phyloP scores from a whole-genome alignment of 164 flowering plant genomes.

The Houttuynia cordata region DNA sequence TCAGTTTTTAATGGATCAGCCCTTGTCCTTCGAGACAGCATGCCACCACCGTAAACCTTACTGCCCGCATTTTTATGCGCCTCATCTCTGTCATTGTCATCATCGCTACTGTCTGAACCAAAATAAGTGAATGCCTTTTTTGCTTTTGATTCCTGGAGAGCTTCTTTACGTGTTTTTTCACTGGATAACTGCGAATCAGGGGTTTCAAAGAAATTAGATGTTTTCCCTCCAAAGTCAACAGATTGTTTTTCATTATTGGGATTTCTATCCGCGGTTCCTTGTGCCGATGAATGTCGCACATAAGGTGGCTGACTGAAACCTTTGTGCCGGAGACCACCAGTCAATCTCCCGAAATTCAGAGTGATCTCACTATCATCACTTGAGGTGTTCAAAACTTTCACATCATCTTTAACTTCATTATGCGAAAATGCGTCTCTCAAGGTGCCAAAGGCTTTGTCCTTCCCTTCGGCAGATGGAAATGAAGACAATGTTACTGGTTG shows the following conservation, averaged over 20 bases:
- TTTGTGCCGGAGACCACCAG: constrained; percentile 72
- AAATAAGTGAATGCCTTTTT: background rate
- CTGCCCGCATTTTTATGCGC: background rate
- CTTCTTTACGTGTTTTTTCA: constrained; percentile 7
- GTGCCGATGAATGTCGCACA: constrained; percentile 9
- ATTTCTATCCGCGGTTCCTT: constrained; percentile 12
- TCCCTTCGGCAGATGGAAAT: background rate
- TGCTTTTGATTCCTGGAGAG: constrained; percentile 10
- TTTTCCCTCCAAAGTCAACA: constrained; percentile 7
- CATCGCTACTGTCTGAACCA: constrained; percentile 15
- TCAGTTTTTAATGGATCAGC: constrained; percentile 17
- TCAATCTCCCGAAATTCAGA: constrained; percentile 39
- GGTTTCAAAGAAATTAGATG: constrained; percentile 8
- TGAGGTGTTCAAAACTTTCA: constrained; percentile 9
- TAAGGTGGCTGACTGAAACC: constrained; percentile 41
- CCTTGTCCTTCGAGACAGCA: constrained; percentile 48
- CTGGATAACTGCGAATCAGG: constrained; percentile 8
- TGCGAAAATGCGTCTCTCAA: constrained; percentile 8
- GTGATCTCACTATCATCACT: constrained; percentile 20
- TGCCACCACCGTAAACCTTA: constrained; percentile 14
- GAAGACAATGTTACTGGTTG: background rate
- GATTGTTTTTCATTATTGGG: constrained; percentile 12
- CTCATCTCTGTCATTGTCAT: background rate
- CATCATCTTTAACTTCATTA: constrained; percentile 3
- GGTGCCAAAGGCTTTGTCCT: background rate